These are phyloP conservation scores for Syncephalis plumigaleata DNA, from an alignment of 371 early-diverging fungal species.

Conservation along the genomic window DNA sequence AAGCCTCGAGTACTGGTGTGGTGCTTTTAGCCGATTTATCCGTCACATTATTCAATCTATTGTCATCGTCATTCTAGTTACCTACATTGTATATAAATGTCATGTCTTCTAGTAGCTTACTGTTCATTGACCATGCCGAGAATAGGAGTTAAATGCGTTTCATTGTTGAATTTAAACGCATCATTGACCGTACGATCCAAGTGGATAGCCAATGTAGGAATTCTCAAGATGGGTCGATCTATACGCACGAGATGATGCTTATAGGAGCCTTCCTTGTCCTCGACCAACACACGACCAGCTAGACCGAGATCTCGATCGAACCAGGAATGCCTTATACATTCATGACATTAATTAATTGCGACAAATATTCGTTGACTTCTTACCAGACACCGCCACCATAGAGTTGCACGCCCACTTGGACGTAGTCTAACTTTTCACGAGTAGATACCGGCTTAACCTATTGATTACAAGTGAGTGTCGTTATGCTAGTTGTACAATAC, in stretches of 20 bases:
- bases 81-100: not conserved
- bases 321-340: conserved; percentile 80
- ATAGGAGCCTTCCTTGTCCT: conserved; percentile 41
- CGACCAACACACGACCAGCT: conserved; percentile 88
- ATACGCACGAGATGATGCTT: conserved; percentile 57
- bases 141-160: conserved; percentile 80
- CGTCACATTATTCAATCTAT: not conserved
- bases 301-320: conserved; percentile 93
- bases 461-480: not conserved
- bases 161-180: conserved; percentile 88
- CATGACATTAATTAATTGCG: not conserved
- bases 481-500: not conserved
- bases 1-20: not conserved
- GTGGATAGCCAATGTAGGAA: conserved; percentile 96
- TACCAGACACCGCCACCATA: conserved; percentile 93
- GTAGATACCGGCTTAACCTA: conserved; percentile 88
- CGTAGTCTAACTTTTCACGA: conserved; percentile 62
- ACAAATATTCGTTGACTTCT: not conserved
- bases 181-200: conserved; percentile 66
- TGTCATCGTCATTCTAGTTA: not conserved
- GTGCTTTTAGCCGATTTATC: not conserved
- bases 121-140: conserved; percentile 58
- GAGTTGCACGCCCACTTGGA: conserved; percentile 77
- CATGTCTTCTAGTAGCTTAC: conserved; percentile 13
- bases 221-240: conserved; percentile 69